phyloP scores from a whole-genome alignment of 2,329 filamentous ascomycete genomes.

The Amesomyces nigricolor region DNA sequence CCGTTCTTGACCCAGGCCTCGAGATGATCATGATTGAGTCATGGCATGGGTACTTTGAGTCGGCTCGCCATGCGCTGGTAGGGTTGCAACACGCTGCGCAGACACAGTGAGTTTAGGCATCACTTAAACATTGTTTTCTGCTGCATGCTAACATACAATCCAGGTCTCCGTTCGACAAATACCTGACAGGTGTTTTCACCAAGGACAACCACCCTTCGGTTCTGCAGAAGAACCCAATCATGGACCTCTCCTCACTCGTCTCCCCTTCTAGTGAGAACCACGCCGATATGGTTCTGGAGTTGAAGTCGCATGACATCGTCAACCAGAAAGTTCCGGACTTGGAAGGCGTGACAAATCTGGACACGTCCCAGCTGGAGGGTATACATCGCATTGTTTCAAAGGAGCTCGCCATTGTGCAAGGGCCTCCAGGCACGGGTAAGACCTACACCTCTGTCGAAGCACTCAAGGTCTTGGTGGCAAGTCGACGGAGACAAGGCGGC shows the following conservation, averaged over 20 bases:
- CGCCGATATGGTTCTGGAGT: conserved; percentile 4
- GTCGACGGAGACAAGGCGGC: conserved; percentile 48
- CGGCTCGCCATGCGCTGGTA: conserved; percentile 64
- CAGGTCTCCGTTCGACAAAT: conserved; percentile 57
- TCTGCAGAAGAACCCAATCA: conserved; percentile 27
- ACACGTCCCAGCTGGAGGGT: conserved; percentile 65
- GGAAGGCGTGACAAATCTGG: conserved; percentile 43
- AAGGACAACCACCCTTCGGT: conserved; percentile 30
- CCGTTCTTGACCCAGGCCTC: conserved; percentile 60
- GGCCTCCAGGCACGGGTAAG: conserved; percentile 70
- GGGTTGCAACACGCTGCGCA: conserved; percentile 58
- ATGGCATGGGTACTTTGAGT: conserved; percentile 69
- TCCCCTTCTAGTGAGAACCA: conserved; percentile 25
- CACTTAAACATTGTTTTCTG: background rate
- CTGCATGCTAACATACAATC: background rate
- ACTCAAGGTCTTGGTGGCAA: conserved; percentile 59
- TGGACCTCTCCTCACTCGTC: conserved; percentile 33
- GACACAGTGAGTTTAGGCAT: conserved; percentile 40
- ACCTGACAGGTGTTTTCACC: conserved; percentile 48
- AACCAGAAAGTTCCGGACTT: conserved; percentile 22
- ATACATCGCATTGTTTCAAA: conserved; percentile 65
- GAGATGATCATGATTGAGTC: conserved; percentile 78
- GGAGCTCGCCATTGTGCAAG: conserved; percentile 71
- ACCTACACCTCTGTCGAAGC: conserved; percentile 74
- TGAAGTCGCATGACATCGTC: conserved; percentile 22